Evolutionary conservation across 2,329 filamentous ascomycete species (phyloP).

Genomic region (Fusarium papillatum): DNA sequence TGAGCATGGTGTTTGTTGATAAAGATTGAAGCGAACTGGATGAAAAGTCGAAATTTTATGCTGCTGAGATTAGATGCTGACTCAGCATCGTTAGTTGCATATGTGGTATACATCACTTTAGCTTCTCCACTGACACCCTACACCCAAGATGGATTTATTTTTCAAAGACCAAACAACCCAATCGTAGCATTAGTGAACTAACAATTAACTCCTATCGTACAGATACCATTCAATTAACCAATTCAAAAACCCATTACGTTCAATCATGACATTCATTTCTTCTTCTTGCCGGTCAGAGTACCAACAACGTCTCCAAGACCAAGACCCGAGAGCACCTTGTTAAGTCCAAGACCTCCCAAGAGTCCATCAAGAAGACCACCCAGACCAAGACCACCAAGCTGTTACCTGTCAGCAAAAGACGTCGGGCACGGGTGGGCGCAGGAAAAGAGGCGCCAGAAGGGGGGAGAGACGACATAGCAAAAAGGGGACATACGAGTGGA

Average conservation of each 20-base stretch:
- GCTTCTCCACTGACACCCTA: background rate
- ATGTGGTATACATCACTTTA: background rate
- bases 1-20: conserved; percentile 37
- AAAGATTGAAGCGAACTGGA: background rate
- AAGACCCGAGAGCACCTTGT: conserved; percentile 80
- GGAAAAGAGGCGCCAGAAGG: background rate
- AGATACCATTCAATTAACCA: conserved; percentile 19
- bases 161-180: background rate
- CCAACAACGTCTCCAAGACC: conserved; percentile 69
- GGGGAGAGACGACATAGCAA: background rate
- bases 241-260: background rate
- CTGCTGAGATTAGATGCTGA: conserved; percentile 21
- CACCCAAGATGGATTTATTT: background rate
- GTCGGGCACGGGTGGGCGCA: background rate
- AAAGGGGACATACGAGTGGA: conserved; percentile 18
- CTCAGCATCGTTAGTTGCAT: conserved; percentile 17
- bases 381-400: conserved; percentile 83
- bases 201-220: conserved; percentile 24
- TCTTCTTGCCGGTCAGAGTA: conserved; percentile 56
- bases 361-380: conserved; percentile 85
- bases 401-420: conserved; percentile 34
- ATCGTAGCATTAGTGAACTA: conserved; percentile 23
- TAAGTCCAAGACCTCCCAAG: conserved; percentile 81
- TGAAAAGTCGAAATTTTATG: conserved; percentile 39
- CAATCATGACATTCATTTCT: conserved; percentile 21